Evolutionary conservation across 768 basidiomycete species (phyloP).

Genomic region (Paxillus rubicundulus): DNA sequence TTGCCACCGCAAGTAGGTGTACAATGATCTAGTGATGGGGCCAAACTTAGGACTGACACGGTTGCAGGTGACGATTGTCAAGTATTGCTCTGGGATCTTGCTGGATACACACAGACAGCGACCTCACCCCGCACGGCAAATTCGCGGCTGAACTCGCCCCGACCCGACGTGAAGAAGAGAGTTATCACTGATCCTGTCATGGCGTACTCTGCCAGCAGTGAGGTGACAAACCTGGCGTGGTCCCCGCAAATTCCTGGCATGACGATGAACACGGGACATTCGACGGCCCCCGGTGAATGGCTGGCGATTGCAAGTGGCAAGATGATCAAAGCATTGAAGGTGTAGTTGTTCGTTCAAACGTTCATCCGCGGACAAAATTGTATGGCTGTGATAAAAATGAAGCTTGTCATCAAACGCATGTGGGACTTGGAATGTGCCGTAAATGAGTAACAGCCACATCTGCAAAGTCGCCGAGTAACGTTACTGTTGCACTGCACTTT

Average conservation of each 20-base stretch:
- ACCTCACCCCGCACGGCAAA: conserved; percentile 68
- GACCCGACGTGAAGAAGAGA: conserved; percentile 77
- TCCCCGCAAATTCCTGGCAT: conserved; percentile 80
- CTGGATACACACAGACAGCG: conserved; percentile 55
- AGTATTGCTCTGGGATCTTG: conserved; percentile 90
- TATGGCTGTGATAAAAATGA: neutral
- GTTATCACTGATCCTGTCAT: conserved; percentile 74
- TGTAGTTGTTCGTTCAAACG: conserved; percentile 38
- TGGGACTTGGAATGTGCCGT: neutral
- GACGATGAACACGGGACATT: conserved; percentile 71
- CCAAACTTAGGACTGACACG: conserved; percentile 2
- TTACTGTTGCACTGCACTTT: too few species aligned
- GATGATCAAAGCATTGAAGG: conserved; percentile 77
- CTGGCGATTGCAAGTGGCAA: conserved; percentile 81
- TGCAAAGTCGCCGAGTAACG: too few species aligned
- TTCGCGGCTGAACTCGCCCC: conserved; percentile 74
- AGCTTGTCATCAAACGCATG: neutral
- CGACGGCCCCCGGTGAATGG: conserved; percentile 81
- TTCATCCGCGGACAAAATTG: neutral
- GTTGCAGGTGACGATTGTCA: conserved; percentile 86
- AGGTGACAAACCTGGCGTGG: conserved; percentile 86
- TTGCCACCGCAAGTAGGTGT: conserved; percentile 82
- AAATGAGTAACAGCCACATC: too few species aligned
- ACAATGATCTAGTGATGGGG: neutral
- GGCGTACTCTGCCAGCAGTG: conserved; percentile 75